Percentiles rank a stretch among this genome's conserved stretches.
Conservation (phyloP, 225 moss, liverwort and hornwort genomes). For the Climacium dendroides region DNA sequence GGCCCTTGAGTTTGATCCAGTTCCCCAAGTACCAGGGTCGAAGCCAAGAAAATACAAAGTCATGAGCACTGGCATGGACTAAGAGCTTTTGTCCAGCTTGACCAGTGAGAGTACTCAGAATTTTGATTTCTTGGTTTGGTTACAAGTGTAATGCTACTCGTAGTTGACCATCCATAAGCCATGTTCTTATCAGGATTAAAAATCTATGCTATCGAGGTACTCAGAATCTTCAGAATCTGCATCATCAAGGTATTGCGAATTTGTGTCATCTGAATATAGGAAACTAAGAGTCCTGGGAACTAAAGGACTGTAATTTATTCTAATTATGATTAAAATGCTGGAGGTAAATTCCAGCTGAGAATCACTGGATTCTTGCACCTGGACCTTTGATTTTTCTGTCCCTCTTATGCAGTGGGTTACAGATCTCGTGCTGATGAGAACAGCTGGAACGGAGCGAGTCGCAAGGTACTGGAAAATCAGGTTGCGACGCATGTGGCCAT, state of each 20-base stretch:
- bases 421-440: constrained; percentile 40
- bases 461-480: constrained; percentile 22
- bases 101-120: not conserved
- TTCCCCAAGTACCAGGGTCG: not conserved
- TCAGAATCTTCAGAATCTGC: not conserved
- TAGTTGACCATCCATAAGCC: not conserved
- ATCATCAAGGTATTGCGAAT: too few species aligned
- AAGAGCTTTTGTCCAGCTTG: not conserved
- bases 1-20: not conserved
- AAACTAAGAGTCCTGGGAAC: not conserved
- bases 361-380: not conserved
- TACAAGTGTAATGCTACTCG: not conserved
- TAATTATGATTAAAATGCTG: not conserved
- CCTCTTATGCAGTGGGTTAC: constrained; percentile 34
- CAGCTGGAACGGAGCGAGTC: constrained; percentile 42
- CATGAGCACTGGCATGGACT: not conserved
- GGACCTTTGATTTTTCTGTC: not conserved
- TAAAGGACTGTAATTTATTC: not conserved
- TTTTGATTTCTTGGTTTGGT: not conserved
- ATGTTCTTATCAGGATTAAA: not conserved
- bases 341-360: not conserved
- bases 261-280: not conserved
- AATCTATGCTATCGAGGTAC: not conserved
- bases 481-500: constrained; percentile 17
- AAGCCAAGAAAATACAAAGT: not conserved